A percentile compares a stretch with the other conserved stretches of the same genome.
Evolutionary conservation across 2,329 filamentous ascomycete species (phyloP).

Genomic region (Chrysoporthe cubensis): DNA sequence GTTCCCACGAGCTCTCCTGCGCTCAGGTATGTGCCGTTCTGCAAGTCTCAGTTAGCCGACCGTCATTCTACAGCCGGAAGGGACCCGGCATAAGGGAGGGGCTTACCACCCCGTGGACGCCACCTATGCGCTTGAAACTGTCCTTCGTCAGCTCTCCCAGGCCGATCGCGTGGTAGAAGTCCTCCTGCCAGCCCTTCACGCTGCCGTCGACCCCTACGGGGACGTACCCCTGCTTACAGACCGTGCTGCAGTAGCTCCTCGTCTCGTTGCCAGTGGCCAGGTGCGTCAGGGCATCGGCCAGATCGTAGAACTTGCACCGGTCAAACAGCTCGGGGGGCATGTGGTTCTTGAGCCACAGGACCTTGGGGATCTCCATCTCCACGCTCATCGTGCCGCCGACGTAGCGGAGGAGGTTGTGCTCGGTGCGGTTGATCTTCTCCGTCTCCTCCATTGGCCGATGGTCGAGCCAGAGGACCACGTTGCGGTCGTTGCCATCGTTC

Average conservation of each 20-base stretch:
- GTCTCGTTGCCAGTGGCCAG: slow-evolving; percentile 91
- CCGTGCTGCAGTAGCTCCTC: slow-evolving; percentile 91
- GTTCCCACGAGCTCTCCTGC: slow-evolving; percentile 89
- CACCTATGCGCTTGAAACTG: slow-evolving; percentile 90
- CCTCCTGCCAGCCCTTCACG: slow-evolving; percentile 97
- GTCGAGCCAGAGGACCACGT: slow-evolving; percentile 97
- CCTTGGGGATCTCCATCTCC: slow-evolving; percentile 99
- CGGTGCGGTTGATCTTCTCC: slow-evolving; percentile 87
- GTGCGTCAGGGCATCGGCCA: slow-evolving; percentile 91
- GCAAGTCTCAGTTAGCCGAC: slow-evolving; percentile 31
- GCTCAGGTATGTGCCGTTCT: slow-evolving; percentile 92
- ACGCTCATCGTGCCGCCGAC: slow-evolving; percentile 98
- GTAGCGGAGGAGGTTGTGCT: slow-evolving; percentile 91
- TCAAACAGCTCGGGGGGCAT: slow-evolving; percentile 92
- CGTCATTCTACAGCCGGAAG: slow-evolving; percentile 8
- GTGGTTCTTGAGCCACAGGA: slow-evolving; percentile 97
- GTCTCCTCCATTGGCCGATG: slow-evolving; percentile 91
- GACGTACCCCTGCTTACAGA: slow-evolving; percentile 96
- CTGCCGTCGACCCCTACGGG: slow-evolving; percentile 97
- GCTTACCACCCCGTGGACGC: slow-evolving; percentile 92
- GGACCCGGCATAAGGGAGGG: slow-evolving; percentile 45
- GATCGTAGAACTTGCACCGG: slow-evolving; percentile 95
- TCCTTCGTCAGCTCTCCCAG: slow-evolving; percentile 83
- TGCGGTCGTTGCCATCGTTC: slow-evolving; percentile 80
- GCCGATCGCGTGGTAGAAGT: slow-evolving; percentile 87